Conservation (phyloP, 2,329 filamentous ascomycete species). For the Diaporthe sp. region DNA sequence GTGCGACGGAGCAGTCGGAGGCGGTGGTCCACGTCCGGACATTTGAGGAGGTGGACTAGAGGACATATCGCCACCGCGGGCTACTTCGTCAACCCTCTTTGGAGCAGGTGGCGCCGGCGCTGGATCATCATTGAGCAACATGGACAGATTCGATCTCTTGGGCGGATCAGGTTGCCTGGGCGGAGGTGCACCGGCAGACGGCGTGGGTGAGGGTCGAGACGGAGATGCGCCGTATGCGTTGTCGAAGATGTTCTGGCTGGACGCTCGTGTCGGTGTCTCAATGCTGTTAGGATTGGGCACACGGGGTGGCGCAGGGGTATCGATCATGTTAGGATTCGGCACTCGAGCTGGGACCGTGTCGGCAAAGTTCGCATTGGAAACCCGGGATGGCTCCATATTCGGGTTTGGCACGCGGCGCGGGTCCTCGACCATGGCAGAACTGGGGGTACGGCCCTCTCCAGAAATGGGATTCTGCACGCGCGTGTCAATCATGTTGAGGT, state of each 20-base stretch:
- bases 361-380: conserved; percentile 35
- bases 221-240: conserved; percentile 36
- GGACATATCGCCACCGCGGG: conserved; percentile 55
- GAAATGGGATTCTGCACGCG: conserved; percentile 20
- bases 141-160: conserved; percentile 76
- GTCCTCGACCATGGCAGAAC: conserved; percentile 31
- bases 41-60: conserved; percentile 68
- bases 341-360: conserved; percentile 32
- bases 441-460: conserved; percentile 29
- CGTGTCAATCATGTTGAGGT: conserved; percentile 38
- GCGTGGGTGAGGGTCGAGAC: conserved; percentile 50
- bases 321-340: conserved; percentile 38
- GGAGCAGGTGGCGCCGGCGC: conserved; percentile 58
- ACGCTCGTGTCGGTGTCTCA: conserved; percentile 36
- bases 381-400: conserved; percentile 34
- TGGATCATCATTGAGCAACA: conserved; percentile 72
- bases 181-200: conserved; percentile 55
- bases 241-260: conserved; percentile 44
- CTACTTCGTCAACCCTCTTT: conserved; percentile 66
- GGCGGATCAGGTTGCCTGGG: conserved; percentile 59
- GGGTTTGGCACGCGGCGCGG: conserved; percentile 36
- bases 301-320: conserved; percentile 33
- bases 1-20: conserved; percentile 56
- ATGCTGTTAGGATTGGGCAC: conserved; percentile 38
- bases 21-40: conserved; percentile 56